A percentile compares a stretch with the other conserved stretches of the same genome.
Evolutionary conservation across 305 asterid species (phyloP).

Genomic region (Petunia hybrid): DNA sequence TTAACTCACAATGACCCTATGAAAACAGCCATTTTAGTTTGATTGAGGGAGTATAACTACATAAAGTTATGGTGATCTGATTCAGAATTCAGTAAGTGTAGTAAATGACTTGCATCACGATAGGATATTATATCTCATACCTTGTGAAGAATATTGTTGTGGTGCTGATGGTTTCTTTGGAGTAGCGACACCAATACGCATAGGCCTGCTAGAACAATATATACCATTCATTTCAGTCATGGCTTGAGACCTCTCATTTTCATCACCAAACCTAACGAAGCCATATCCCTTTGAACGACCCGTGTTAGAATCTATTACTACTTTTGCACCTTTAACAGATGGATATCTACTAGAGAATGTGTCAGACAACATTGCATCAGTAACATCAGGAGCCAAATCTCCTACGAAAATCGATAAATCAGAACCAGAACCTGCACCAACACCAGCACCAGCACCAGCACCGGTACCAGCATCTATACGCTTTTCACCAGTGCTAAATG

Average conservation of each 20-base stretch:
- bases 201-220: conserved; percentile 86
- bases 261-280: conserved; percentile 95
- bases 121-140: conserved; percentile 41
- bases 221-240: conserved; percentile 96
- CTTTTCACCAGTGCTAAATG: conserved; percentile 77
- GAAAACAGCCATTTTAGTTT: conserved; percentile 13
- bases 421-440: conserved; percentile 54
- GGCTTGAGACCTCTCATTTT: conserved; percentile 81
- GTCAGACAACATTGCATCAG: conserved; percentile 81
- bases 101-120: conserved; percentile 25
- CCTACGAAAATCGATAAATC: conserved; percentile 96
- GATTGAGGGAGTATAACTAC: conserved; percentile 17
- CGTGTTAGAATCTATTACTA: conserved; percentile 84
- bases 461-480: conserved; percentile 44
- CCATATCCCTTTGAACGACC: conserved; percentile 97
- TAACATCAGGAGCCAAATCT: conserved; percentile 89
- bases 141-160: conserved; percentile 87
- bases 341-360: conserved; percentile 87
- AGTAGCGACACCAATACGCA: conserved; percentile 93
- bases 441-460: conserved; percentile 62
- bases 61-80: conserved; percentile 17
- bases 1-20: background rate
- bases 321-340: conserved; percentile 94
- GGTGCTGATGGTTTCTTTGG: conserved; percentile 80
- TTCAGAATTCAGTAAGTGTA: background rate